A percentile compares a stretch with the other conserved stretches of the same genome.
phyloP scores from a whole-genome alignment of 2,329 filamentous ascomycete genomes.

The Penicillium sp. region DNA sequence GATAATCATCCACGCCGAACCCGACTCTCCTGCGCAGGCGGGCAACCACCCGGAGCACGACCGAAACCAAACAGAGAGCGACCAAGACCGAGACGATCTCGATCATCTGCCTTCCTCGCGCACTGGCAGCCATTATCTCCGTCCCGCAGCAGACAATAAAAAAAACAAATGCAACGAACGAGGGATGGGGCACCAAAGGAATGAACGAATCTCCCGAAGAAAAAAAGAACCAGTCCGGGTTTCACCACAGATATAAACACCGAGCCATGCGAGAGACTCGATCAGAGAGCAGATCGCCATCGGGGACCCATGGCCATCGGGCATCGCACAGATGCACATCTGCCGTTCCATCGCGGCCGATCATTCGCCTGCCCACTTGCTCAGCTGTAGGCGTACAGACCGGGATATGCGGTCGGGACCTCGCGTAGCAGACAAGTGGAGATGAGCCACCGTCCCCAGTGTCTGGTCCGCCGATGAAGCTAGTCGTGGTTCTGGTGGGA shows the following conservation, averaged over 20 bases:
- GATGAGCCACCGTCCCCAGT: constrained; percentile 6
- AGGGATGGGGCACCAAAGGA: constrained; percentile 4
- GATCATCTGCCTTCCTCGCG: constrained; percentile 30
- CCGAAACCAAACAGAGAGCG: constrained; percentile 25
- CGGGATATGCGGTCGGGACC: constrained; percentile 1
- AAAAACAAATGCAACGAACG: constrained; percentile 5
- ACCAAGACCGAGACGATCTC: constrained; percentile 33
- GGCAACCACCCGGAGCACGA: constrained; percentile 27
- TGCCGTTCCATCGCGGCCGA: constrained; percentile 1
- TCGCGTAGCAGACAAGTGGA: constrained; percentile 9
- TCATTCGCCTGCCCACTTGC: constrained; percentile 2
- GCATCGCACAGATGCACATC: too few relatives aligned
- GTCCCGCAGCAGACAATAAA: constrained; percentile 6
- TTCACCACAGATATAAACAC: constrained; percentile 10
- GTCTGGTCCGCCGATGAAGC: constrained; percentile 5
- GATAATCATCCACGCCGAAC: constrained; percentile 34
- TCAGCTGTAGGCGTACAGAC: neutral
- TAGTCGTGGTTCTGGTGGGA: constrained; percentile 1
- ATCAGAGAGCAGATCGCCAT: neutral
- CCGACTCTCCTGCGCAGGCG: constrained; percentile 29
- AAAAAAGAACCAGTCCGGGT: neutral
- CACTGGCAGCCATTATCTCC: constrained; percentile 28
- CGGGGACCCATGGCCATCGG: too few relatives aligned
- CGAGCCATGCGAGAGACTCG: neutral
- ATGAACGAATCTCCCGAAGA: constrained; percentile 14